Conservation (phyloP, 2,329 filamentous ascomycete species). For the Trichoderma sp. region DNA sequence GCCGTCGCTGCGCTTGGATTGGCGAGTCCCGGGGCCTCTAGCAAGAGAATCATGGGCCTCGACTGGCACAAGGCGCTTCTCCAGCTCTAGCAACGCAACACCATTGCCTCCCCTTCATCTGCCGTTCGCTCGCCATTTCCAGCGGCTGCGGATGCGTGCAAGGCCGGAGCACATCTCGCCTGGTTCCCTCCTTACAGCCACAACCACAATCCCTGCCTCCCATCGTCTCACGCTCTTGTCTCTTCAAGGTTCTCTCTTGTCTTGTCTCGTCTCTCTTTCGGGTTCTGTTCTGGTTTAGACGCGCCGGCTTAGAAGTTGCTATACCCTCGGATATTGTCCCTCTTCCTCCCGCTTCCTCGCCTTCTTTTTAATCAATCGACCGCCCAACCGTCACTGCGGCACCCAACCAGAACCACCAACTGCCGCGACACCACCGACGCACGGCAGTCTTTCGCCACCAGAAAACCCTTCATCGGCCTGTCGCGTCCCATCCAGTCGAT, state of each 20-base stretch:
- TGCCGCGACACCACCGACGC: constrained; percentile 18
- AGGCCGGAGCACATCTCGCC: constrained; percentile 14
- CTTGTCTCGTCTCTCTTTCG: constrained; percentile 28
- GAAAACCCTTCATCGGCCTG: constrained; percentile 12
- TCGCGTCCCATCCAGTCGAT: constrained; percentile 18
- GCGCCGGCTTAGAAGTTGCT: constrained; percentile 43
- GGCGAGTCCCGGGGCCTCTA: constrained; percentile 19
- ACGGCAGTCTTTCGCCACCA: constrained; percentile 7
- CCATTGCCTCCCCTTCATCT: constrained; percentile 20
- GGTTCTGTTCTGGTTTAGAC: constrained; percentile 41
- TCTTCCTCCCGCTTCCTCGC: constrained; percentile 29
- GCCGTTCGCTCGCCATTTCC: constrained; percentile 8
- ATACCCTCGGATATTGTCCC: constrained; percentile 26
- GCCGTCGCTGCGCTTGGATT: constrained; percentile 19
- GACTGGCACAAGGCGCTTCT: constrained; percentile 32
- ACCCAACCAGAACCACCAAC: constrained; percentile 17
- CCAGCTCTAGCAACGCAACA: constrained; percentile 28
- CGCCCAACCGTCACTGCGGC: constrained; percentile 20
- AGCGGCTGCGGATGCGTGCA: constrained; percentile 32
- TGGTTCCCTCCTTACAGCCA: constrained; percentile 18
- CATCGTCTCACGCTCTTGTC: constrained; percentile 23
- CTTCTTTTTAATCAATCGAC: constrained; percentile 30
- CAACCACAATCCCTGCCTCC: constrained; percentile 24
- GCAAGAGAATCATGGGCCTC: constrained; percentile 37
- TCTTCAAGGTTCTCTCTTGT: constrained; percentile 21